A percentile compares a stretch with the other conserved stretches of the same genome.
phyloP scores from a whole-genome alignment of 345 rosid genomes.

The Geranium brycei region DNA sequence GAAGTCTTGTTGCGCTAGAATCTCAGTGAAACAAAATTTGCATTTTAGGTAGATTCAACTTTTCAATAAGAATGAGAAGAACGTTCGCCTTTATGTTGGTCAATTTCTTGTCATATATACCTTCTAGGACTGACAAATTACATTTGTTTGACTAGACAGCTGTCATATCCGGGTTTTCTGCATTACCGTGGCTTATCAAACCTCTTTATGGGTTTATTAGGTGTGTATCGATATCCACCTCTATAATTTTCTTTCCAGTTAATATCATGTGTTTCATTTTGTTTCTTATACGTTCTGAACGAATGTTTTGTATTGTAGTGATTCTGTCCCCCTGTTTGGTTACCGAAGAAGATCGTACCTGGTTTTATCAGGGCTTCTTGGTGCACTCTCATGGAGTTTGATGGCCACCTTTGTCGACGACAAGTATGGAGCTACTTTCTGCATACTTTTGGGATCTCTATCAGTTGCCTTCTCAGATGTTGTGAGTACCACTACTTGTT shows the following conservation, averaged over 20 bases:
- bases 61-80: not conserved
- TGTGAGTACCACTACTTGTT: constrained; percentile 30
- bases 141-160: constrained; percentile 77
- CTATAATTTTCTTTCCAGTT: not conserved
- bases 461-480: constrained; percentile 98
- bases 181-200: constrained; percentile 94
- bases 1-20: not conserved
- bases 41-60: not conserved
- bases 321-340: constrained; percentile 82
- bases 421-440: constrained; percentile 71
- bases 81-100: not conserved
- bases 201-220: constrained; percentile 92
- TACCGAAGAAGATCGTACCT: constrained; percentile 93
- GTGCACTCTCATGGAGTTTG: constrained; percentile 91
- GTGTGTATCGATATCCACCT: constrained; percentile 20
- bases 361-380: constrained; percentile 90
- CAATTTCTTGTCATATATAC: not conserved
- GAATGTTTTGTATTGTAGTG: constrained; percentile 38
- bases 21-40: not conserved
- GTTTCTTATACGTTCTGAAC: constrained; percentile 7
- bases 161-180: constrained; percentile 79
- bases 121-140: constrained; percentile 34
- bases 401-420: constrained; percentile 82
- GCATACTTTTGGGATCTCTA: constrained; percentile 84
- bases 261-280: not conserved